Base-by-base conservation (phyloP, 208 protist species). In the Acanthamoeba sp. region DNA sequence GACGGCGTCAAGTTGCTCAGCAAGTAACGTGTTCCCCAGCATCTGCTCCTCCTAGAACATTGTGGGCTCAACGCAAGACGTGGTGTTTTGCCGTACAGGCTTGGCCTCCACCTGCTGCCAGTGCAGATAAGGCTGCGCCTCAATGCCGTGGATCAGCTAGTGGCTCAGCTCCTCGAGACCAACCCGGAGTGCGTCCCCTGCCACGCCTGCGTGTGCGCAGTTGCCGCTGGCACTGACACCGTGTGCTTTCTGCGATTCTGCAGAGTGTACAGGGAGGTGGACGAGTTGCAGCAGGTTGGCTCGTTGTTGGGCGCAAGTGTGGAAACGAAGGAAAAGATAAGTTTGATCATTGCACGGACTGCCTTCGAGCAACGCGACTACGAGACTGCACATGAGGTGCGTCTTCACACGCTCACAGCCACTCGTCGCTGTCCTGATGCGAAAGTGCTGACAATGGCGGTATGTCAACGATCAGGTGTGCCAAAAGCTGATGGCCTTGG, bases 301-400 rank as follows among this genome's bases (percentile, higher is more conserved):
- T 62, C 80, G 27, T 32, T 88, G 29, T 32, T 88, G 34, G 80
- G 80, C 50, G 80, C 80, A n/a, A 62, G 32, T 34, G 38, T 38
- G 24, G 80, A 88, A 88, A 88, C 42, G 12, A 42, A 38, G 38
- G 80, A 42, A 88, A 48, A 48, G 50, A 88, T 88, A 22, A 62
- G 38, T 45, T 32, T 57, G 14, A 29, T 88, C 42, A 34, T 88
- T 27, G 80, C 80, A 64, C 80, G 38, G 5, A n/a, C 80, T 57
- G 80, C 80, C 16, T 88, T 88, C 42, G 40, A 88, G 27, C 80
- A 88, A 12, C 42, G 32, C 80, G 80, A 88, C 80, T 88, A 88
- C 34, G 29, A 16, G 29, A 29, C 38, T 57, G 80, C 80, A 27
- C 40, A 55, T 45, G 80, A 73, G 32, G 64, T 73, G 32, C 64